Base-by-base conservation (phyloP, 140 eudicot species). In the Anethum foeniculum region DNA sequence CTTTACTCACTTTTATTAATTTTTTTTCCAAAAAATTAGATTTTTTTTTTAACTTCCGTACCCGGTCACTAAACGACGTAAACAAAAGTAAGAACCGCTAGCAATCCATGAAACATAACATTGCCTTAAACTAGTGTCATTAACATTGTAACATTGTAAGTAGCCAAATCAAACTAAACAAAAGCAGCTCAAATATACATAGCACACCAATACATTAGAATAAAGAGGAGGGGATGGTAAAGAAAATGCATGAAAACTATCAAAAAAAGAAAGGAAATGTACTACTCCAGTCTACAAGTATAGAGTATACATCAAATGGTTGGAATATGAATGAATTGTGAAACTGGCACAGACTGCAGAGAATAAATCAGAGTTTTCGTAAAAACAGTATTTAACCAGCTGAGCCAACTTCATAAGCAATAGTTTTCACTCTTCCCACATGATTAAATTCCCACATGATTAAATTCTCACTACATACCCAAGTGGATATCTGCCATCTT, bases 391-490 rank as follows among this genome's bases (percentile, higher is more conserved):
- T 7, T 18, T 38, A 71, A 18, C 6, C 41, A 75, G 25, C 39
- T 14, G 28, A 67, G 41, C 21, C n/a, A 68, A 30, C n/a, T 68
- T 68, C 44, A 30, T 68, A 46, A 56, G 77, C 36, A 52, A 28
- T 56, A 69, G 19, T 67, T 43, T 11, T 47, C 84, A 49, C 80
- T 80, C 82, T 15, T 67, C 4, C 85, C 91, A 91, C 85, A 85
- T 89, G 90, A 87, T 77, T 36, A 85, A 81, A 80, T 91, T 84
- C 88, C 44, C 76, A 56, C 21, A 85, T 89, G 90, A 87, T 77
- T 36, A 85, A 81, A 80, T 91, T 84, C 88, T 64, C 76, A 56
- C 21, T 39, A 74, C 62, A 15, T 23, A 30, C 75, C 28, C 77
- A 79, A 46, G 48, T 73, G 83, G 77, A 60, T 30, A 62, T 64